Conservation (phyloP, 2,329 filamentous ascomycete genomes). For the Coniosporium tulheliwenetii region DNA sequence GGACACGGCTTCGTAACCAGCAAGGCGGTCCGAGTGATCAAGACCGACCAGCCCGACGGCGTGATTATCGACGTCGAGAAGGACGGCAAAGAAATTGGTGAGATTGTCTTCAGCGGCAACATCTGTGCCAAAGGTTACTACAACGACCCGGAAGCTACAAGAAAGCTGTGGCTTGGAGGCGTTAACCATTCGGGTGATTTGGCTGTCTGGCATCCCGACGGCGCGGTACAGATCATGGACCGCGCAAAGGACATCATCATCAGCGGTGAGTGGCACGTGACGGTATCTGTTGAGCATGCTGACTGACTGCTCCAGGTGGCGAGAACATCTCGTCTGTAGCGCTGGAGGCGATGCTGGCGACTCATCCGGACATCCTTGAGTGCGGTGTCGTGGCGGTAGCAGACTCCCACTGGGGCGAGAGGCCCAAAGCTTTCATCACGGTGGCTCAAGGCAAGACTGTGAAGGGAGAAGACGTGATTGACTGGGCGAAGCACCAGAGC, state of each 20-base stretch:
- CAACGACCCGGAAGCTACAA: slow-evolving; percentile 74
- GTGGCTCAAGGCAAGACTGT: slow-evolving; percentile 50
- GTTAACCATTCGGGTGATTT: slow-evolving; percentile 81
- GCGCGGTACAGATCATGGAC: slow-evolving; percentile 81
- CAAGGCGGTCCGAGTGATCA: slow-evolving; percentile 67
- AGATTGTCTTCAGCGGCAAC: slow-evolving; percentile 79
- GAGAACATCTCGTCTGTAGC: slow-evolving; percentile 96
- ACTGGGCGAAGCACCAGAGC: slow-evolving; percentile 71
- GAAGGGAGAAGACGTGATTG: slow-evolving; percentile 54
- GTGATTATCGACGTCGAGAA: slow-evolving; percentile 50
- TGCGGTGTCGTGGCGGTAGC: slow-evolving; percentile 78
- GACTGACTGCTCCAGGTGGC: slow-evolving; percentile 43
- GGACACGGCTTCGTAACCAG: slow-evolving; percentile 82
- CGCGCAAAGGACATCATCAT: slow-evolving; percentile 98
- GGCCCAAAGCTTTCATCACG: slow-evolving; percentile 89
- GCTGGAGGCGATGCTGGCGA: slow-evolving; percentile 74
- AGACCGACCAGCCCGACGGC: slow-evolving; percentile 55
- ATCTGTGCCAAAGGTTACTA: slow-evolving; percentile 87
- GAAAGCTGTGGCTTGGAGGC: slow-evolving; percentile 74
- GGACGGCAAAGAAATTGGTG: slow-evolving; percentile 62
- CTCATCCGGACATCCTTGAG: slow-evolving; percentile 81
- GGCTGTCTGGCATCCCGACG: slow-evolving; percentile 85
- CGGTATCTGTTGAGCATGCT: neutral
- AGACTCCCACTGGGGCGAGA: slow-evolving; percentile 86
- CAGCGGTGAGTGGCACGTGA: slow-evolving; percentile 44